Conservation (phyloP, 805 yeast genomes). For the Kodamaea nitidulidarum region DNA sequence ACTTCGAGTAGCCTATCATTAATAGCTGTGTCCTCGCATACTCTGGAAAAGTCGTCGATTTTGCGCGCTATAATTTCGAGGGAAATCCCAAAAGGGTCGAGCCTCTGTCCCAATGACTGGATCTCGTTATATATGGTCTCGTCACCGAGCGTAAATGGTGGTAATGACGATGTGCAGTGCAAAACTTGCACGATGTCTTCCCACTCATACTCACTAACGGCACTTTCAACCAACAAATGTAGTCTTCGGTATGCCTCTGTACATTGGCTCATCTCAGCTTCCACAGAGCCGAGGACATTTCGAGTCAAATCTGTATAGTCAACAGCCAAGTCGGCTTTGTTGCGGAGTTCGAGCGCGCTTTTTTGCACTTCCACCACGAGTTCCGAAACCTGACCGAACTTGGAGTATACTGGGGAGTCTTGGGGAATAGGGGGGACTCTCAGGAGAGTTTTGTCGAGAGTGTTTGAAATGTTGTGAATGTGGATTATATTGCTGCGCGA, state of each 20-base stretch:
- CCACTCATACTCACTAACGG: conserved; percentile 17
- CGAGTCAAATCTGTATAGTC: conserved; percentile 26
- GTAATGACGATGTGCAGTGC: conserved; percentile 17
- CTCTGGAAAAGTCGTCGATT: conserved; percentile 38
- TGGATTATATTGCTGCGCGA: conserved; percentile 19
- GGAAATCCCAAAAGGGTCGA: conserved; percentile 52
- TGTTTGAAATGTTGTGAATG: conserved; percentile 8
- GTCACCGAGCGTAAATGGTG: conserved; percentile 28
- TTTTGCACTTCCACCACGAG: conserved; percentile 24
- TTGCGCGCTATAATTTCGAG: conserved; percentile 49
- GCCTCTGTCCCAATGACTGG: conserved; percentile 34
- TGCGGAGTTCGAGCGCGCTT: conserved; percentile 16
- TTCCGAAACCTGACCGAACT: conserved; percentile 26
- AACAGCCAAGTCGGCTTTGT: conserved; percentile 25
- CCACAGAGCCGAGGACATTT: conserved; percentile 21
- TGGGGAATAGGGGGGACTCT: neutral
- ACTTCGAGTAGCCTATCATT: conserved; percentile 5
- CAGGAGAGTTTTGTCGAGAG: conserved; percentile 1
- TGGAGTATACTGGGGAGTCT: conserved; percentile 15
- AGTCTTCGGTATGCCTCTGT: conserved; percentile 14
- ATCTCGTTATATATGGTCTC: conserved; percentile 40
- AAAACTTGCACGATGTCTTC: conserved; percentile 12
- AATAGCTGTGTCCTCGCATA: conserved; percentile 12
- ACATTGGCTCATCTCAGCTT: conserved; percentile 25
- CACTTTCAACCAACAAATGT: conserved; percentile 14